A percentile compares a stretch with the other conserved stretches of the same genome.
phyloP scores from a whole-genome alignment of 176 grass and related monocot genomes.

The Bromus sterilis region DNA sequence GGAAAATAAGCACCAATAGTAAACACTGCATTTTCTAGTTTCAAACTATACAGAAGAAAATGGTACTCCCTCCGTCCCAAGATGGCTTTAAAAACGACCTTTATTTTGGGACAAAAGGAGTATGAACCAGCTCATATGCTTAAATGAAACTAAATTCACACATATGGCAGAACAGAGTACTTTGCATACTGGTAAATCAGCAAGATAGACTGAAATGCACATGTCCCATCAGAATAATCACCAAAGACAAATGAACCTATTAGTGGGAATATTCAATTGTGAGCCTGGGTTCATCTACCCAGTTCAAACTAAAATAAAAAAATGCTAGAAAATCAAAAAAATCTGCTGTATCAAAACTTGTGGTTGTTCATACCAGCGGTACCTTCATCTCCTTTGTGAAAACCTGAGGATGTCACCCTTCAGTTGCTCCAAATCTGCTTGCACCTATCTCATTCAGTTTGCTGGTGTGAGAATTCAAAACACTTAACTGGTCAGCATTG shows the following conservation, averaged over 20 bases:
- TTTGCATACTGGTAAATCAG: not conserved
- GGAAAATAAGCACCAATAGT: not conserved
- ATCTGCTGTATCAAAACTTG: not conserved
- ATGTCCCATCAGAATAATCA: not conserved
- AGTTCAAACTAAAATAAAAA: too few species aligned
- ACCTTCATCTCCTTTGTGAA: constrained; percentile 68
- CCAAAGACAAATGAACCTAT: not conserved
- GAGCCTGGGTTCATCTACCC: too few species aligned
- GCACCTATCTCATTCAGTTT: constrained; percentile 70
- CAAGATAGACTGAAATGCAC: not conserved
- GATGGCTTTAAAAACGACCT: too few species aligned
- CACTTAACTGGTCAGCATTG: constrained; percentile 32
- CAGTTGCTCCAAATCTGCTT: constrained; percentile 43
- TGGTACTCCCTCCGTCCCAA: too few species aligned
- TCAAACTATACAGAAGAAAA: not conserved
- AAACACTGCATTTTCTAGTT: not conserved
- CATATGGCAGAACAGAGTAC: not conserved
- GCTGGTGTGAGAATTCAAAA: constrained; percentile 34
- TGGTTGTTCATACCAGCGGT: not conserved
- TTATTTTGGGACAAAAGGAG: too few species aligned
- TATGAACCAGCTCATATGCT: not conserved
- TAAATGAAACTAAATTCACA: not conserved
- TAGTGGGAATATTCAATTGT: too few species aligned
- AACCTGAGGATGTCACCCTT: constrained; percentile 50
- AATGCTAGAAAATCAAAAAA: too few species aligned